Evolutionary conservation across 2,329 filamentous ascomycete species (phyloP).

Genomic region (Elsinoe necatrix): DNA sequence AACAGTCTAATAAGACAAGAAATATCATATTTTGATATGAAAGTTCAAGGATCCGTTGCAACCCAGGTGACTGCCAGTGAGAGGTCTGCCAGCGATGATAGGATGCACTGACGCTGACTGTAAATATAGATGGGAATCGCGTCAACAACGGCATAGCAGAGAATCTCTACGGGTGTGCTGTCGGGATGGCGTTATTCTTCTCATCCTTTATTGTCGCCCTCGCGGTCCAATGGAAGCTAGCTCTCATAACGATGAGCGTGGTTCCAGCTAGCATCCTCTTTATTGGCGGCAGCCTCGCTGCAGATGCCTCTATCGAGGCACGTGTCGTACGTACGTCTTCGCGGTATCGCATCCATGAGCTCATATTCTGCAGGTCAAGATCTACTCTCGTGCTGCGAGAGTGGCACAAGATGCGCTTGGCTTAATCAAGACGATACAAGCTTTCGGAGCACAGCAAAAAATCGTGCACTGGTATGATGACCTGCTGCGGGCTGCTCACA

Average conservation of each 20-base stretch:
- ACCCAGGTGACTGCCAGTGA: slow-evolving; percentile 52
- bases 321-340: slow-evolving; percentile 24
- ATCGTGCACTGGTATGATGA: slow-evolving; percentile 38
- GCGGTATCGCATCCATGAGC: background rate
- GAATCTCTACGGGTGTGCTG: slow-evolving; percentile 30
- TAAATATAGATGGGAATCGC: slow-evolving; percentile 26
- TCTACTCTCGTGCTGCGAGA: slow-evolving; percentile 38
- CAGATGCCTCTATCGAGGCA: slow-evolving; percentile 32
- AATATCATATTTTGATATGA: slow-evolving; percentile 58
- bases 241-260: slow-evolving; percentile 40
- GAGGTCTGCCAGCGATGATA: slow-evolving; percentile 7
- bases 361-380: slow-evolving; percentile 20
- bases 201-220: slow-evolving; percentile 35
- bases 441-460: slow-evolving; percentile 40
- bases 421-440: slow-evolving; percentile 43
- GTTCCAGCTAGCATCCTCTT: slow-evolving; percentile 37
- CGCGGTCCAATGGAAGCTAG: slow-evolving; percentile 36
- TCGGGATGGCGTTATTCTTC: slow-evolving; percentile 33
- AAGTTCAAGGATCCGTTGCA: slow-evolving; percentile 48
- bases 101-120: slow-evolving; percentile 17
- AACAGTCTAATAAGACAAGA: slow-evolving; percentile 55
- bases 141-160: slow-evolving; percentile 36
- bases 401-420: slow-evolving; percentile 45
- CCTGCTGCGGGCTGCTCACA: slow-evolving; percentile 35
- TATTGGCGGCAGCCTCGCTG: slow-evolving; percentile 27